Percentiles rank a stretch among this genome's conserved stretches.
Conservation (phyloP, 2,329 filamentous ascomycete species). For the Diaporthe amygdali region DNA sequence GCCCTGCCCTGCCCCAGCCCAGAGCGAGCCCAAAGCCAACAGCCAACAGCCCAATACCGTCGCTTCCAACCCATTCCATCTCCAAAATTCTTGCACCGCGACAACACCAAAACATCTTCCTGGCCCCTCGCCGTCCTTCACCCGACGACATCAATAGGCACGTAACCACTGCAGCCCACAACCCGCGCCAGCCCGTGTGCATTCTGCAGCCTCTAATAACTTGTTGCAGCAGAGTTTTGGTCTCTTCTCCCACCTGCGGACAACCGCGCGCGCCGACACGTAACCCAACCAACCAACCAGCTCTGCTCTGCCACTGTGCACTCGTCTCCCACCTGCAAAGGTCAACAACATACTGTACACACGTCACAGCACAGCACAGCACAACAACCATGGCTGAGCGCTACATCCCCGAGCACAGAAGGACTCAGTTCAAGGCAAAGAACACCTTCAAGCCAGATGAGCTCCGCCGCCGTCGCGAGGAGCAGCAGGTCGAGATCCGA, state of each 20-base stretch:
- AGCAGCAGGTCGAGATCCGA: conserved; percentile 98
- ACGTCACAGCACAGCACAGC: conserved; percentile 12
- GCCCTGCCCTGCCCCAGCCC: too few relatives aligned
- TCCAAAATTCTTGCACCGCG: conserved; percentile 25
- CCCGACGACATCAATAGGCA: conserved; percentile 7
- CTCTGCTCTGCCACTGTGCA: background rate
- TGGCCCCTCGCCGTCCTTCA: background rate
- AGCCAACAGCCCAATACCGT: conserved; percentile 5
- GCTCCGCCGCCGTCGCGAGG: conserved; percentile 95
- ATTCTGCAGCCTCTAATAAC: background rate
- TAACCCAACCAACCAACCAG: background rate
- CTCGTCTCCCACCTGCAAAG: background rate
- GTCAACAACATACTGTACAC: background rate
- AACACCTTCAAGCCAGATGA: conserved; percentile 99
- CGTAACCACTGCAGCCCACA: background rate
- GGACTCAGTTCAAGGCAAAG: conserved; percentile 99
- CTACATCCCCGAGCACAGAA: conserved; percentile 99
- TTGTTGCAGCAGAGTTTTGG: conserved; percentile 3
- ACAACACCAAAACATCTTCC: conserved; percentile 14
- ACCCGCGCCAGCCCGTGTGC: background rate
- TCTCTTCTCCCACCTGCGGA: background rate
- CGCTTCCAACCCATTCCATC: conserved; percentile 20
- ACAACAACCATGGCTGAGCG: conserved; percentile 86
- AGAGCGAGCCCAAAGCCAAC: too few relatives aligned
- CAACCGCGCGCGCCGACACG: background rate